Base-by-base conservation (phyloP, 805 yeast species). In the Candida incommunis region DNA sequence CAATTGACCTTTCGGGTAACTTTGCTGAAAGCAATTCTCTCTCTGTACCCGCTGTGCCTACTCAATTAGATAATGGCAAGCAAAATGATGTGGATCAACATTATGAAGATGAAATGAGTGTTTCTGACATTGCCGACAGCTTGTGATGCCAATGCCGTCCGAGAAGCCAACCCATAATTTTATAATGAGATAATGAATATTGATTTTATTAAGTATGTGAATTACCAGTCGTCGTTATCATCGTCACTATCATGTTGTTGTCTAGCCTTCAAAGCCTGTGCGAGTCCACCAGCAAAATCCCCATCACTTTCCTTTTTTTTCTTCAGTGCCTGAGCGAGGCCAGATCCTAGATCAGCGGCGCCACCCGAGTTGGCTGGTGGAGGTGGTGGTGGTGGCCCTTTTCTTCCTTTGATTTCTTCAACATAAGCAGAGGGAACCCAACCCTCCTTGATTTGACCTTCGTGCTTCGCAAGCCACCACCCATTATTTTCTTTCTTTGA, bases 361-460 rank as follows among this genome's bases (percentile, higher is more conserved):
- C 63, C 58, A 25, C 59, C 53, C n/a, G 54, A 41, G 21, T 43
- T 43, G 5, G 57, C 55, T 2, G 58, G 57, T 4, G 57, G 55
- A 2, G 58, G 57, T 15, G 57, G 55, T 3, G 65, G 53, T 3
- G 60, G 50, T 3, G 57, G 43, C 4, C 54, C 48, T 15, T 47
- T 44, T n/a, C 50, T 41, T 15, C 40, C 48, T 43, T 46, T 48
- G 40, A 57, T 48, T 34, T 60, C 61, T 48, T 68, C 77, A 56
- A 90, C 76, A 59, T 88, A 92, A n/a, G 88, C 83, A 21, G 92
- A 81, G 13, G 99, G 99, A 11, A 92, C 90, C 98, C 98, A 92
- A 3, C 99, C 99, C 60, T 87, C 92, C 46, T 68, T 74, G 1
- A 80, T 58, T 35, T 83, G 92, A 56, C 82, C 88, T 49, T 80